These are phyloP conservation scores for Pyricularia sp. DNA, from an alignment of 2,329 filamentous ascomycete genomes.

Conservation along the genomic window DNA sequence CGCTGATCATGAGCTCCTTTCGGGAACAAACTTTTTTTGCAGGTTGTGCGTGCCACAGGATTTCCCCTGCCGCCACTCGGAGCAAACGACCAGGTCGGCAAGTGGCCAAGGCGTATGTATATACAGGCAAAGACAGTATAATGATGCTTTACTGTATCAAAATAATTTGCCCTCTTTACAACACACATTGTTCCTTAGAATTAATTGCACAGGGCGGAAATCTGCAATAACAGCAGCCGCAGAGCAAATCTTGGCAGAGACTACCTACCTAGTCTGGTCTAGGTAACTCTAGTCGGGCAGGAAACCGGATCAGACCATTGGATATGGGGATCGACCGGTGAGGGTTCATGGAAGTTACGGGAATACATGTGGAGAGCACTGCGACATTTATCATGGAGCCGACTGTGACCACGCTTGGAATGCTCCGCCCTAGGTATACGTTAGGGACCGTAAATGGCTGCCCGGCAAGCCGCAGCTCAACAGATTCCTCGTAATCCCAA, in stretches of 20 bases:
- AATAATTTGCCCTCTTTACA: not conserved
- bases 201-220: not conserved
- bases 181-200: not conserved
- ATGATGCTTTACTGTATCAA: not conserved
- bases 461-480: not conserved
- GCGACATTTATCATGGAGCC: not conserved
- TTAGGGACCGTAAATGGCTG: not conserved
- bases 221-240: not conserved
- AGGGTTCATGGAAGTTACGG: not conserved
- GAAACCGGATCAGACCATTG: not conserved
- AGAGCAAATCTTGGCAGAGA: not conserved
- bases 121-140: not conserved
- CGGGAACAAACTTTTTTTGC: not conserved
- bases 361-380: not conserved
- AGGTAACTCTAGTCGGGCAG: not conserved
- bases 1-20: not conserved
- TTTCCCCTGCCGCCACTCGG: not conserved
- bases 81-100: not conserved
- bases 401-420: not conserved
- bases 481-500: not conserved
- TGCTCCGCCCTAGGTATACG: not conserved
- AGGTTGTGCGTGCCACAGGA: not conserved
- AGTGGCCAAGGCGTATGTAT: not conserved
- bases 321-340: not conserved
- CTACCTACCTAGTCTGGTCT: too few species aligned